Evolutionary conservation across 208 protist species (phyloP), one percentile per base, ranked within the genome.

Genomic region (Trypanosoma mega): DNA sequence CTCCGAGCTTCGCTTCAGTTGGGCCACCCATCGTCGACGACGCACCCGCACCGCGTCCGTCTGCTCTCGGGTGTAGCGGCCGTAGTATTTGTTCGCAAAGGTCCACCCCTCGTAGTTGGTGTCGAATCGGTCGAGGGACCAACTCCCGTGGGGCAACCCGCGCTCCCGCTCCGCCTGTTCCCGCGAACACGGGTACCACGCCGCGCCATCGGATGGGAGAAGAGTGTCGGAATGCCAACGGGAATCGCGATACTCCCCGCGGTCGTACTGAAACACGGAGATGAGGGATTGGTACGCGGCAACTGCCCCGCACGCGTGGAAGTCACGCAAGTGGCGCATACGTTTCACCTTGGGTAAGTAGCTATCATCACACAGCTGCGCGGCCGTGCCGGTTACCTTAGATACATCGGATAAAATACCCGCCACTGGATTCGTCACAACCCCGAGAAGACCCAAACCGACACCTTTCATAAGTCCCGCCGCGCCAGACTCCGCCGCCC

Each of bases 331-430:
- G 14, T 68, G 43, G n/a, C 82, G 80, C 70, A 90, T 44, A 11
- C 85, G 85, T 31, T 68, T 54, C 21, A 72, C 80, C 33, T 80
- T 33, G 0, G 89, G 86, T 16, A 96, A 55, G 72, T 93, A 92
- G 18, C 71, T 82, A 62, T 90, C 76, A 29, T 71, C 83, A 43
- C 90, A 76, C 14, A 91, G 44, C 51, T 85, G 70, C 16, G 85
- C 80, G 52, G 79, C 61, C 9, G 78, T 79, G 8, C 74, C 76
- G 0, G 89, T 89, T 8, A 76, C 72, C 20, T 74, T 65, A 1
- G 83, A 87, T 18, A 93, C 78, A 60, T 96, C 89, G 14, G 79
- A 84, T 26, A 98, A 74, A 8, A 93, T 44, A 8, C 94, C 94
- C 0, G 83, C 81, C 27, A 96, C 55, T 1, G 94, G 94, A 50